These are phyloP conservation scores for Solidago caesia DNA, from an alignment of 129 eudicot genomes.

Conservation along the genomic window DNA sequence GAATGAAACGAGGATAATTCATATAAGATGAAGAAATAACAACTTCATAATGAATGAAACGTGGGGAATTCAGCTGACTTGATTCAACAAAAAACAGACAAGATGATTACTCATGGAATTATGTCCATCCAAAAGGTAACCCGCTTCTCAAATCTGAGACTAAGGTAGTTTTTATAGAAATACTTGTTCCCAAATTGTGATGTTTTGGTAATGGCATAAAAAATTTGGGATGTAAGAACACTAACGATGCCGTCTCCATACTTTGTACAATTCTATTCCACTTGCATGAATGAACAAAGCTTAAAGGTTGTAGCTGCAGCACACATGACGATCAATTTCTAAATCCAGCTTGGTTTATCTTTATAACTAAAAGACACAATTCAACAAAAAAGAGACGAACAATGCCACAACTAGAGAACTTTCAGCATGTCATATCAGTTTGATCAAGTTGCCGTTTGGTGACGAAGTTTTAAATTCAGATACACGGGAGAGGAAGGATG, in stretches of 20 bases:
- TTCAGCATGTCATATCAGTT: not conserved
- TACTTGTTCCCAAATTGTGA: not conserved
- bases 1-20: no score
- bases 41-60: not conserved
- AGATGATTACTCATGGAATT: not conserved
- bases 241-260: no score
- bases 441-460: not conserved
- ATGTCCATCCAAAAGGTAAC: constrained; percentile 10
- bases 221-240: no score
- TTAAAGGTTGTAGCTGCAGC: no score
- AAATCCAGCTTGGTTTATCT: not conserved
- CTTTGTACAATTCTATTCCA: no score
- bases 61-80: not conserved
- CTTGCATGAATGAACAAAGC: no score
- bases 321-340: no score
- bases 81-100: not conserved
- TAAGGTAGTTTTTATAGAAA: not conserved
- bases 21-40: constrained; percentile 4
- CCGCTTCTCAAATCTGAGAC: not conserved
- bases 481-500: not conserved
- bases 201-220: no score
- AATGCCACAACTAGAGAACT: not conserved
- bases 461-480: not conserved
- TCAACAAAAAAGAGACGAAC: not conserved
- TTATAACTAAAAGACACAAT: not conserved